Evolutionary conservation across 2,329 filamentous ascomycete genomes (phyloP).

Genomic region (Aciculosporium take): DNA sequence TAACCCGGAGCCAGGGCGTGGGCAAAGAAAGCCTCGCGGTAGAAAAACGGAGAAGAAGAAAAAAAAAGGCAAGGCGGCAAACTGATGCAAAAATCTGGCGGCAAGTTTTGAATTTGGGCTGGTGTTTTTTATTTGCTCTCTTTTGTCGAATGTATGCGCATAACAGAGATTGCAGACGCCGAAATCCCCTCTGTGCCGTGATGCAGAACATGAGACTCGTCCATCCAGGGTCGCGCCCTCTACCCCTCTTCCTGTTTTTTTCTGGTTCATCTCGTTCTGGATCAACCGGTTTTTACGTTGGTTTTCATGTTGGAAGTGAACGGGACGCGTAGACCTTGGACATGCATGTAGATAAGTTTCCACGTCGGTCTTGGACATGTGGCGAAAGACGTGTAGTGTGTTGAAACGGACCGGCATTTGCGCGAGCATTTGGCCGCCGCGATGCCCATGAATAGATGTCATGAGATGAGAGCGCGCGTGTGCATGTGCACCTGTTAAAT

Average conservation of each 20-base stretch:
- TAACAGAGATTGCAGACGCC: no score
- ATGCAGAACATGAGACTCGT: not conserved
- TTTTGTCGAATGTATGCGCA: not conserved
- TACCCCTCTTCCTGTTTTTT: not conserved
- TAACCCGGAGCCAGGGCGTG: not conserved
- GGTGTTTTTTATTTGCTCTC: not conserved
- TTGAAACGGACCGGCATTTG: not conserved
- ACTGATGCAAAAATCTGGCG: not conserved
- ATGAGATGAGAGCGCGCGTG: not conserved
- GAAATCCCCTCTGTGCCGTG: not conserved
- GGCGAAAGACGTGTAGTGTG: constrained; percentile 2
- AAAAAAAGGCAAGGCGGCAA: not conserved
- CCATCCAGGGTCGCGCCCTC: not conserved
- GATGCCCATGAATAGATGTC: constrained; percentile 1
- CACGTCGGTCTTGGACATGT: constrained; percentile 1
- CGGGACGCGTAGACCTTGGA: constrained; percentile 3
- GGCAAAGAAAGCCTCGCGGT: not conserved
- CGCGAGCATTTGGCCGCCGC: not conserved
- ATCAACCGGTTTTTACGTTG: no score
- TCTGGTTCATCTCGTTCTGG: not conserved
- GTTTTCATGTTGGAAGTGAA: not conserved
- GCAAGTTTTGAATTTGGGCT: constrained; percentile 1
- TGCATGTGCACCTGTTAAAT: no score
- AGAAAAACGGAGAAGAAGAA: not conserved
- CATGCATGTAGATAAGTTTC: constrained; percentile 1